Conservation (phyloP, 139 green algal species). For the Chlamydomonas sp. region DNA sequence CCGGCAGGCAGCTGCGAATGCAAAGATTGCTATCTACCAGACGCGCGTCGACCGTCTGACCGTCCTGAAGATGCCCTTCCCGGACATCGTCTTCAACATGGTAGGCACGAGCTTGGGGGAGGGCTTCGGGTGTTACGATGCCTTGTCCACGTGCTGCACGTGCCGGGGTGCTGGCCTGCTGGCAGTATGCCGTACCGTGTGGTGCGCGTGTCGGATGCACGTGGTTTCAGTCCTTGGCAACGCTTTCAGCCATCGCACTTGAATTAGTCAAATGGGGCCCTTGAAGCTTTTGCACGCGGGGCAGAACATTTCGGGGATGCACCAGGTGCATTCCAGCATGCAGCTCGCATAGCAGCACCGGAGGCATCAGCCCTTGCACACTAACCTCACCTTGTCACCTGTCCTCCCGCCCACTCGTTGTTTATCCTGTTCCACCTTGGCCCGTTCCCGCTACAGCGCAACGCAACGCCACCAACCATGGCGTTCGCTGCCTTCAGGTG, state of each 20-base stretch:
- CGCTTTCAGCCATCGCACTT: too few relatives aligned
- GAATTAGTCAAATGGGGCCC: too few relatives aligned
- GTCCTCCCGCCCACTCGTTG: neutral
- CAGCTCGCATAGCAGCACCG: too few relatives aligned
- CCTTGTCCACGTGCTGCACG: neutral
- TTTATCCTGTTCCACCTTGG: neutral
- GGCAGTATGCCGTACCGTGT: too few relatives aligned
- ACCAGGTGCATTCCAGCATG: too few relatives aligned
- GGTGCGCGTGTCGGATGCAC: too few relatives aligned
- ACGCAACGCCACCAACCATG: slow-evolving; percentile 12
- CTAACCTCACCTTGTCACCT: neutral
- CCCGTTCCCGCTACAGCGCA: neutral
- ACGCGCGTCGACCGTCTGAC: slow-evolving; percentile 39
- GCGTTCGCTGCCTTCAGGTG: slow-evolving; percentile 44
- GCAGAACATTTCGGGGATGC: too few relatives aligned
- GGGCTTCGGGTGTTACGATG: neutral
- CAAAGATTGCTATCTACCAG: slow-evolving; percentile 35
- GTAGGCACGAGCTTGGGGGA: neutral
- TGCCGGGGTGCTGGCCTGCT: neutral
- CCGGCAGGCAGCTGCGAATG: slow-evolving; percentile 21
- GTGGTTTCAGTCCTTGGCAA: too few relatives aligned
- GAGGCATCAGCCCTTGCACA: too few relatives aligned
- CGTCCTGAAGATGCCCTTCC: slow-evolving; percentile 43
- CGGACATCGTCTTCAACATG: slow-evolving; percentile 44
- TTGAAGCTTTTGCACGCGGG: too few relatives aligned